These are phyloP conservation scores for Paraconiothyrium brasiliense DNA, from an alignment of 2,329 filamentous ascomycete species.

Conservation along the genomic window DNA sequence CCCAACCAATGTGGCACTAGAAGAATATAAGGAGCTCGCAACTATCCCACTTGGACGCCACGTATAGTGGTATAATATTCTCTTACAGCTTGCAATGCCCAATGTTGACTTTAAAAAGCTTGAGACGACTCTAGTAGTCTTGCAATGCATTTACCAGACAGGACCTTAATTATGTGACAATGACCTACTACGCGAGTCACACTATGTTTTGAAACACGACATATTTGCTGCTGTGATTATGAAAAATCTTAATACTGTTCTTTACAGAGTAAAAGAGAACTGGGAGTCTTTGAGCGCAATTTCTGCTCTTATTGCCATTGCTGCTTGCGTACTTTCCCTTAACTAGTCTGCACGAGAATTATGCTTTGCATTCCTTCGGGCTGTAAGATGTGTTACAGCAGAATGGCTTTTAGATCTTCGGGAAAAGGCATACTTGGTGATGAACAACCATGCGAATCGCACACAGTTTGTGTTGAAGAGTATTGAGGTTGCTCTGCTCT, in stretches of 20 bases:
- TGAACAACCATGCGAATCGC: not conserved
- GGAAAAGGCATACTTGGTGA: not conserved
- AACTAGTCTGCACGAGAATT: not conserved
- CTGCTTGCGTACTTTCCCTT: not conserved
- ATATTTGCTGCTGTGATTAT: slow-evolving; percentile 42
- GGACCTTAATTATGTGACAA: not conserved
- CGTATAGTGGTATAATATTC: slow-evolving; percentile 66
- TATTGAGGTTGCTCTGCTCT: slow-evolving; percentile 7
- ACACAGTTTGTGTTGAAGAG: not conserved
- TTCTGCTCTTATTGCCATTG: slow-evolving; percentile 4
- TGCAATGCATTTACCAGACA: slow-evolving; percentile 61
- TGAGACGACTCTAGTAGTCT: slow-evolving; percentile 58
- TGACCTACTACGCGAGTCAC: slow-evolving; percentile 42
- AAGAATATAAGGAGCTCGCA: slow-evolving; percentile 64
- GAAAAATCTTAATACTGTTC: slow-evolving; percentile 25
- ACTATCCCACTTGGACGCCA: slow-evolving; percentile 58
- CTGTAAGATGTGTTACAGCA: not conserved
- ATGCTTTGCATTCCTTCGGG: not conserved
- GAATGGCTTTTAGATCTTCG: not conserved
- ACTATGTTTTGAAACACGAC: slow-evolving; percentile 48
- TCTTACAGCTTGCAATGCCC: slow-evolving; percentile 59
- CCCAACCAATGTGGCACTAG: slow-evolving; percentile 58
- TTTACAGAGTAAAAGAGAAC: slow-evolving; percentile 29
- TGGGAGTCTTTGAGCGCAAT: slow-evolving; percentile 54
- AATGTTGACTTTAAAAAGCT: slow-evolving; percentile 61